These are phyloP conservation scores for Rhodotorula taiwanensis DNA, from an alignment of 768 basidiomycete species.

Conservation along the genomic window DNA sequence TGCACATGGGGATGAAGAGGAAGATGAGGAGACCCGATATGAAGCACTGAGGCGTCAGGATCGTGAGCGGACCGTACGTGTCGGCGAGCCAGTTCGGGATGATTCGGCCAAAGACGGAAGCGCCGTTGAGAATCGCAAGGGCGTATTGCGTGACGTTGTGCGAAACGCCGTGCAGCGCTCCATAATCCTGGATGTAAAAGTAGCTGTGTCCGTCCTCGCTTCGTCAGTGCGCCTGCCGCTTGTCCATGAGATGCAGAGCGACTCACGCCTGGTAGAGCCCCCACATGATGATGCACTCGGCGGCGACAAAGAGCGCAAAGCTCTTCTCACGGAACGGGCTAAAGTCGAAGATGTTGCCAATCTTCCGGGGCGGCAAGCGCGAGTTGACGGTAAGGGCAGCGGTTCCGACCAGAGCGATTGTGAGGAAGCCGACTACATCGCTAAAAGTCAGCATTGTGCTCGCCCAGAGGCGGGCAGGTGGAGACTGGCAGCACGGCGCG, in stretches of 20 bases:
- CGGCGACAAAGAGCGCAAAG: constrained; percentile 38
- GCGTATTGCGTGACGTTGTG: constrained; percentile 37
- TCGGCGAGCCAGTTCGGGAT: constrained; percentile 49
- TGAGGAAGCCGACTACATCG: constrained; percentile 50
- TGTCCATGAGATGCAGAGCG: too few species aligned
- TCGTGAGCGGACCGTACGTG: constrained; percentile 28
- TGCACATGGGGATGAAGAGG: constrained; percentile 37
- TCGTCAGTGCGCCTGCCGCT: too few species aligned
- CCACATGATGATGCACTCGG: constrained; percentile 42
- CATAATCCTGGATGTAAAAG: constrained; percentile 24
- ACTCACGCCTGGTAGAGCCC: background rate
- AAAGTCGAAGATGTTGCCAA: constrained; percentile 31
- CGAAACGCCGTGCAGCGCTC: constrained; percentile 15
- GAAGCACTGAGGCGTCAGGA: constrained; percentile 27
- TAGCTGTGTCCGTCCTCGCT: constrained; percentile 37
- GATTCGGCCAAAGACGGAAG: constrained; percentile 59
- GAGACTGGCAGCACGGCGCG: too few species aligned
- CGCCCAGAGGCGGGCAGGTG: too few species aligned
- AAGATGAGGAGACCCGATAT: constrained; percentile 38
- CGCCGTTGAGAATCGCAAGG: constrained; percentile 40
- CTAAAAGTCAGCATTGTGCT: background rate
- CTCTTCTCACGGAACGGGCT: constrained; percentile 25
- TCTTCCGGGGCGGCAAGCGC: constrained; percentile 46
- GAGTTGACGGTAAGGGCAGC: constrained; percentile 49
- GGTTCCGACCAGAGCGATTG: constrained; percentile 47